Evolutionary conservation across 768 basidiomycete species (phyloP).

Genomic region (Suillus subluteus): DNA sequence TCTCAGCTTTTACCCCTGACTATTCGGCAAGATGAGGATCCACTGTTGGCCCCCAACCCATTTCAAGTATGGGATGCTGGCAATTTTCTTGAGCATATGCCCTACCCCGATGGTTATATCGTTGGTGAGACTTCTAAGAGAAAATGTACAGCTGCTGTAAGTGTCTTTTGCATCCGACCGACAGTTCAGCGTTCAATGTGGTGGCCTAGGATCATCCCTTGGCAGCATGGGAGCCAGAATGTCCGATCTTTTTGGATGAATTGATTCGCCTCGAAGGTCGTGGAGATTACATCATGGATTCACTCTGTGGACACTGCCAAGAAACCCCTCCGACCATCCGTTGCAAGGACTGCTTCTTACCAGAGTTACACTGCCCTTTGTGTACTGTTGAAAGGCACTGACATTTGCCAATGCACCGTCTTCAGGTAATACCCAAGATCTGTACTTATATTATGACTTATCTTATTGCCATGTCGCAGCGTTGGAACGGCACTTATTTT

Average conservation of each 20-base stretch:
- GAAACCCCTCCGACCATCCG: background rate
- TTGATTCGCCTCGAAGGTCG: background rate
- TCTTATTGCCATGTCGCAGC: no score
- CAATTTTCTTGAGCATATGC: background rate
- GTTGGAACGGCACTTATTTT: constrained; percentile 26
- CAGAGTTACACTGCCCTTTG: background rate
- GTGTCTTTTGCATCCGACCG: no score
- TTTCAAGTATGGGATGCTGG: background rate
- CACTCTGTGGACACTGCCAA: background rate
- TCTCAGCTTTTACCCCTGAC: no score
- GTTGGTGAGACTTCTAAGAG: background rate
- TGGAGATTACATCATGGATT: background rate
- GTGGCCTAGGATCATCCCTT: constrained; percentile 3
- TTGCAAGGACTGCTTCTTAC: background rate
- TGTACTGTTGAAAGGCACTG: background rate
- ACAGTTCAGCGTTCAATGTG: no score
- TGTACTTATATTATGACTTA: no score
- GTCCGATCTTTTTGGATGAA: background rate
- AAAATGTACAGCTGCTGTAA: background rate
- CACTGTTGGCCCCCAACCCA: background rate
- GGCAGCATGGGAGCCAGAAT: background rate
- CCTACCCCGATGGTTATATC: no score
- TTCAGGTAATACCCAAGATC: background rate
- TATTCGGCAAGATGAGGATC: background rate
- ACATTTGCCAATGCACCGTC: background rate